Evolutionary conservation across 2,329 filamentous ascomycete species (phyloP).

Genomic region (Alternaria burnsii): DNA sequence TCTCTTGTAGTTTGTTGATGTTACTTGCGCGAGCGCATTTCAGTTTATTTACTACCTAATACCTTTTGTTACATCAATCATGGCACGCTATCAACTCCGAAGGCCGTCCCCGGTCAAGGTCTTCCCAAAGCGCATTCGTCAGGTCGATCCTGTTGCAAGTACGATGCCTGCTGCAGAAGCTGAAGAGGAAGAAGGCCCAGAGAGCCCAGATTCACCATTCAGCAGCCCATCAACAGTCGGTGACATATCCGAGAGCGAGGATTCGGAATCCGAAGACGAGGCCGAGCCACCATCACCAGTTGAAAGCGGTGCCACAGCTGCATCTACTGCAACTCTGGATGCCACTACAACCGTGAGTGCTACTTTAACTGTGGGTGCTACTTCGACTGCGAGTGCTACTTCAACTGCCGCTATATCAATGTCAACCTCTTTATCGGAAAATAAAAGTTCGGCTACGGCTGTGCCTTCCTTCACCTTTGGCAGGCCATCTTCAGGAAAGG

Average conservation of each 20-base stretch:
- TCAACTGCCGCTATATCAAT: conserved; percentile 3
- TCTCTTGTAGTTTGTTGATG: conserved; percentile 7
- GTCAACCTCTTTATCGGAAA: background rate
- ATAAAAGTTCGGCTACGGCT: background rate
- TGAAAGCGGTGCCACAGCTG: conserved; percentile 6
- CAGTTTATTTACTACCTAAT: conserved; percentile 20
- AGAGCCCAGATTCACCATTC: conserved; percentile 35
- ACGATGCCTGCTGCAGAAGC: conserved; percentile 9
- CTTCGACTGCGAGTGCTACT: background rate
- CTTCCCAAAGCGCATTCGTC: conserved; percentile 21
- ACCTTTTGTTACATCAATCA: conserved; percentile 18
- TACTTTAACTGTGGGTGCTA: background rate
- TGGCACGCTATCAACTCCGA: conserved; percentile 40
- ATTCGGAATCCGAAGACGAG: conserved; percentile 24
- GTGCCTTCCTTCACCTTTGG: conserved; percentile 19
- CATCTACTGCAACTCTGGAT: background rate
- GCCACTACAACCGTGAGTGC: background rate
- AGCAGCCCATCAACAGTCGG: conserved; percentile 25
- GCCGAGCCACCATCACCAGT: conserved; percentile 20
- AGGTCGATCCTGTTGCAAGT: conserved; percentile 30
- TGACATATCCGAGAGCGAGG: conserved; percentile 8
- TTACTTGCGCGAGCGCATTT: conserved; percentile 13
- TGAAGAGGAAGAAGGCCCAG: conserved; percentile 20
- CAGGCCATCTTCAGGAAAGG: conserved; percentile 2
- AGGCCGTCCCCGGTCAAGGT: conserved; percentile 40